These are phyloP conservation scores for Scutellaria barbata DNA, from an alignment of 257 asterid genomes.

Conservation along the genomic window DNA sequence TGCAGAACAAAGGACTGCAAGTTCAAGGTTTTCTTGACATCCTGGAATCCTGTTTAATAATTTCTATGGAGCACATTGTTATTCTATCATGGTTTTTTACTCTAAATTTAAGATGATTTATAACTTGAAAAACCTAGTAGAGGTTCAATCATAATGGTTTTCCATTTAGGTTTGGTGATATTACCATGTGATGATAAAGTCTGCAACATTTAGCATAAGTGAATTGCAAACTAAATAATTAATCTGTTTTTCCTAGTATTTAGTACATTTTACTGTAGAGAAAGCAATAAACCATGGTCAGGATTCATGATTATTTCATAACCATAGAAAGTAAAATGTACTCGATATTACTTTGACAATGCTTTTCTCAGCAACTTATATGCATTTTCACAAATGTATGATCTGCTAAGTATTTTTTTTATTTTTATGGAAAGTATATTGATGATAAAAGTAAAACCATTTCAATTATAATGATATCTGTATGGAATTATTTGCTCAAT, in stretches of 20 bases:
- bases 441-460: not conserved
- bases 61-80: conserved; percentile 14
- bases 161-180: conserved; percentile 25
- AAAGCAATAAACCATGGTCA: conserved; percentile 11
- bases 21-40: conserved; percentile 76
- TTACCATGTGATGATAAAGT: not conserved
- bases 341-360: not conserved
- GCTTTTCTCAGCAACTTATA: not conserved
- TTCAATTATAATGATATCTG: not conserved
- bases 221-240: conserved; percentile 14
- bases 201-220: not conserved
- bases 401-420: not conserved
- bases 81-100: conserved; percentile 19
- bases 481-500: not conserved
- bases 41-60: conserved; percentile 35
- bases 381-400: not conserved
- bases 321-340: not conserved
- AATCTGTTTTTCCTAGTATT: conserved; percentile 1
- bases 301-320: conserved; percentile 5
- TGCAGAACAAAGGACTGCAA: conserved; percentile 92
- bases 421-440: not conserved
- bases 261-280: not conserved
- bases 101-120: not conserved
- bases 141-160: conserved; percentile 15
- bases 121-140: conserved; percentile 1